A percentile compares a stretch with the other conserved stretches of the same genome.
phyloP scores from a whole-genome alignment of 2,329 filamentous ascomycete species.

The Colletotrichum scovillei region DNA sequence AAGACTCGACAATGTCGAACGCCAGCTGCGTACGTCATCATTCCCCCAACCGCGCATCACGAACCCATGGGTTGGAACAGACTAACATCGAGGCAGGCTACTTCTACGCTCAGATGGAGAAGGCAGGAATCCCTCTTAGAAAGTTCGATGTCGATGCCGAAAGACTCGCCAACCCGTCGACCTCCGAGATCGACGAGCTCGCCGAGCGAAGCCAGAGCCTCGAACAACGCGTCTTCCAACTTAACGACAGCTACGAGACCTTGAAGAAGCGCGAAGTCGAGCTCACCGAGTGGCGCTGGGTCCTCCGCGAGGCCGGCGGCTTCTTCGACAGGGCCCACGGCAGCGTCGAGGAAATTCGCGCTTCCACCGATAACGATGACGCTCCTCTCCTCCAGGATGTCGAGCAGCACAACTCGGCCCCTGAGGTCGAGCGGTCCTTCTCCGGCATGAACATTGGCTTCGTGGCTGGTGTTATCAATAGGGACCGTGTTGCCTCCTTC shows the following conservation, averaged over 20 bases:
- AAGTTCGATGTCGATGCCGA: slow-evolving; percentile 93
- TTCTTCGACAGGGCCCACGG: slow-evolving; percentile 98
- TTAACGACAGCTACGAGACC: slow-evolving; percentile 99
- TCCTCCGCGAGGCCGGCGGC: slow-evolving; percentile 92
- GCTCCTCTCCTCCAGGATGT: slow-evolving; percentile 93
- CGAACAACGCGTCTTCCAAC: slow-evolving; percentile 88
- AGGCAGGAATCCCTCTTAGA: slow-evolving; percentile 84
- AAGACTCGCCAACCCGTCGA: slow-evolving; percentile 86
- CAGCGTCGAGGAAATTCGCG: slow-evolving; percentile 95
- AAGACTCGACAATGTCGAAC: slow-evolving; percentile 96
- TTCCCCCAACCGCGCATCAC: not conserved
- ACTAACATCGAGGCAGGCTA: slow-evolving; percentile 72
- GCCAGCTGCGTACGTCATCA: slow-evolving; percentile 84
- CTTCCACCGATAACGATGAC: slow-evolving; percentile 90
- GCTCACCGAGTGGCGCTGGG: slow-evolving; percentile 98
- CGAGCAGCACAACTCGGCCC: slow-evolving; percentile 78
- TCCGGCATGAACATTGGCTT: slow-evolving; percentile 99
- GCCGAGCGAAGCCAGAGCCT: slow-evolving; percentile 91
- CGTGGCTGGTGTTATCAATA: slow-evolving; percentile 93
- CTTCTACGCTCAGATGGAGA: slow-evolving; percentile 96
- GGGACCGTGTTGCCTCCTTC: slow-evolving; percentile 93
- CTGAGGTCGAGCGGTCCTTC: slow-evolving; percentile 85
- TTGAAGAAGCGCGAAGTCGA: slow-evolving; percentile 98
- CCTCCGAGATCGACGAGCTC: slow-evolving; percentile 95
- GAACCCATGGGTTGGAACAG: slow-evolving; percentile 8